Base-by-base conservation (phyloP, 495 filamentous ascomycete genomes). In the Lasiosphaeria hispida region DNA sequence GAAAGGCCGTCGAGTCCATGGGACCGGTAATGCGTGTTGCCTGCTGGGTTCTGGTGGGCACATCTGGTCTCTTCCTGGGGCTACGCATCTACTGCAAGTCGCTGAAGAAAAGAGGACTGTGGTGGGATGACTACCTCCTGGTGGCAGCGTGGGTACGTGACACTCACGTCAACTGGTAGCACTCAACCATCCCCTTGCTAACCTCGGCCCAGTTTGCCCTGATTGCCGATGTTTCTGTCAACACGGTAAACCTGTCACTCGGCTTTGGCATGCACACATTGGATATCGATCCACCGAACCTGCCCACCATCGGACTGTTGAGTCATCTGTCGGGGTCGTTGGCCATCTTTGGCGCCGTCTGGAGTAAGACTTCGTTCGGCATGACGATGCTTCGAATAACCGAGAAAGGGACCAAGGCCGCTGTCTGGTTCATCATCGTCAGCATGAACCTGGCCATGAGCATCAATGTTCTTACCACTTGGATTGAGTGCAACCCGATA, bases 281-380 rank as follows among this genome's bases (percentile, higher is more conserved):
- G 10, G 51, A 63, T 23, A 43, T 70, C 44, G 9, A 40, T 6
- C 47, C 52, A 0, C 4, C 15, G 1, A 55, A 62, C 35, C 37
- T 62, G 15, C 14, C 60, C n/a, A 19, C 23, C 0, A 47, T 70
- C 17, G 19, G 37, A 14, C 53, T 72, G 3, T n/a, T 62, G 8
- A 23, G 49, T 37, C 33, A 43, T 19, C 34, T 68, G 14, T 54
- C 60, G 0, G 59, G 51, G 14, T 40, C 56, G 3, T 49, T 65
- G 3, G 45, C 65, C 10, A 60, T 67, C 30, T 40, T 71, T 13
- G 68, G 63, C 0, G 68, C 69, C 6, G 68, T 67, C 44, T 70
- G 67, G 69, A 70, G 67, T 57, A 75, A 75, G 50, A 75, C 72
- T 0, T 70, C 70, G 1, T 73, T 72, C 33, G 72, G 62, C 8